Evolutionary conservation across 371 early-diverging fungal species (phyloP), one percentile per base, ranked within the genome.

Genomic region (Mortierella sp.): DNA sequence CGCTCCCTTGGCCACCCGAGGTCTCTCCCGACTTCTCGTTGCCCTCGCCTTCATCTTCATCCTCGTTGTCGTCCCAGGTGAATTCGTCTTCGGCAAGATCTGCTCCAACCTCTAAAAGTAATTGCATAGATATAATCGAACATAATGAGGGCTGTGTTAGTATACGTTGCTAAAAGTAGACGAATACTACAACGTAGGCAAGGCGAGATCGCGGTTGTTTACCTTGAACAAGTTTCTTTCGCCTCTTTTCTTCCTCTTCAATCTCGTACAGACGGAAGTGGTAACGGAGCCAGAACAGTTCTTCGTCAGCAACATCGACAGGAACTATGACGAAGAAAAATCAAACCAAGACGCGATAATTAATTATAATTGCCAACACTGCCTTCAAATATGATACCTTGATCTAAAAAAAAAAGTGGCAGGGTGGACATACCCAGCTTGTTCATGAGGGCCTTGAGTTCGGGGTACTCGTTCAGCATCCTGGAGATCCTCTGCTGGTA

Each of bases 41-140:
- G 38, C 29, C 32, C 46, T 83, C 80, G 8, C 58, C 71, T 29
- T 84, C 81, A 11, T 84, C 84, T 7, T 84, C 84, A 38, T 81
- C 84, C n/a, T 83, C 83, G 35, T 79, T 79, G 43, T 84, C 85
- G n/a, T 84, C 85, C 85, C 85, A 84, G n/a, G 85, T 81, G 43
- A 84, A 84, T 24, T 86, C 87, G 8, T 85, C 85, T 38, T 86
- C 87, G 21, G 87, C 81, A 54, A 78, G 70, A 49, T 77, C 82
- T 1, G 77, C 77, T 54, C 82, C 87, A 12, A 77, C 87, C 35
- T 79, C 87, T 60, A 14, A 0, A 3, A 10, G 60, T 12, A 12
- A 29, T 16, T 10, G 16, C 6, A 7, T 7, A 6, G 41, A 0
- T 41, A 41, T 6, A 41, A 41, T 41, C 41, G 41, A 41, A 51